Conservation (phyloP, 176 grass and related monocot genomes). For the Triticum aestivum region IWGSC_CS_RefSeq_v2.1 NC_057814.1:600867433-600867932, state of each 20-base stretch:
- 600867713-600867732: not conserved
- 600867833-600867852: not conserved
- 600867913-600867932: not conserved
- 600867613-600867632: not conserved
- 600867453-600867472: conserved; percentile 72
- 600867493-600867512: not conserved
- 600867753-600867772: not conserved
- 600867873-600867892: not conserved
- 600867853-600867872: not conserved
- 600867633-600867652: not conserved
- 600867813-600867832: not conserved
- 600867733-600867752: not conserved
- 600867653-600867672: not conserved
- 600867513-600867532: too few species aligned
- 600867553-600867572: too few species aligned
- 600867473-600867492: not conserved
- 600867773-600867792: not conserved
- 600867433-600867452: conserved; percentile 84
- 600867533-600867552: too few species aligned
- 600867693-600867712: not conserved
- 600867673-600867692: not conserved
- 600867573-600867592: too few species aligned
- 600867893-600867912: not conserved
- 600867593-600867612: too few species aligned
- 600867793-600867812: not conserved